Conservation (phyloP, 768 basidiomycete genomes). For the Lactarius indigo region DNA sequence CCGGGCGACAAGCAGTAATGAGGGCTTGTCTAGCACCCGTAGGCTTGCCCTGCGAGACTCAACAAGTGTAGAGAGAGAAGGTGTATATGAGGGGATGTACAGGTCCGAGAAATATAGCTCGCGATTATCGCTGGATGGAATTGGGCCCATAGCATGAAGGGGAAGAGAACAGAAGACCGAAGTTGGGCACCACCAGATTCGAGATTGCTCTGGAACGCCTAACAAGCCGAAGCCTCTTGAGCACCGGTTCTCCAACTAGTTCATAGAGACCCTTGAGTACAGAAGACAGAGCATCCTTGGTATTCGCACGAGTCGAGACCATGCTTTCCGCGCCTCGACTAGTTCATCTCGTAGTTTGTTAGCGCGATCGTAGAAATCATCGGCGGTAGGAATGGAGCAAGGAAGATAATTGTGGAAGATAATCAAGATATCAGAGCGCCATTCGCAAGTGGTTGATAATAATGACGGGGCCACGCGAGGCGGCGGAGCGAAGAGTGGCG, state of each 20-base stretch:
- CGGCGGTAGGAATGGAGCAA: background rate
- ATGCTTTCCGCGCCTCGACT: background rate
- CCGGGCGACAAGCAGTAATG: constrained; percentile 3
- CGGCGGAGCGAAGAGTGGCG: background rate
- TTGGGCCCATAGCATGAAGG: constrained; percentile 10
- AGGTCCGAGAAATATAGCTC: constrained; percentile 7
- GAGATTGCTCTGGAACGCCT: background rate
- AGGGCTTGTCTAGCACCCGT: background rate
- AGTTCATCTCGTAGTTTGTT: background rate
- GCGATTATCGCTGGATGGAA: background rate
- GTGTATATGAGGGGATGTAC: constrained; percentile 2
- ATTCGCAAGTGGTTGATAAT: constrained; percentile 10
- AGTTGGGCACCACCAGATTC: constrained; percentile 2
- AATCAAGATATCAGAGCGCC: constrained; percentile 6
- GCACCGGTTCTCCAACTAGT: background rate
- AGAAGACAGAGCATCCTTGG: background rate
- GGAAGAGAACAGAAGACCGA: constrained; percentile 4
- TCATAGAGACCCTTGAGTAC: background rate
- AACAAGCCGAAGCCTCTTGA: background rate
- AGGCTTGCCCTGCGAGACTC: background rate
- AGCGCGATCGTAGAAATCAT: background rate
- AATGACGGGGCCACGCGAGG: constrained; percentile 2
- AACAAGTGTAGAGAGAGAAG: constrained; percentile 3
- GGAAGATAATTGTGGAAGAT: background rate
- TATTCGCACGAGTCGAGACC: background rate